A percentile compares a stretch with the other conserved stretches of the same genome.
phyloP scores from a whole-genome alignment of 1,284 basidiomycete species.

The Gymnopus androsaceus region DNA sequence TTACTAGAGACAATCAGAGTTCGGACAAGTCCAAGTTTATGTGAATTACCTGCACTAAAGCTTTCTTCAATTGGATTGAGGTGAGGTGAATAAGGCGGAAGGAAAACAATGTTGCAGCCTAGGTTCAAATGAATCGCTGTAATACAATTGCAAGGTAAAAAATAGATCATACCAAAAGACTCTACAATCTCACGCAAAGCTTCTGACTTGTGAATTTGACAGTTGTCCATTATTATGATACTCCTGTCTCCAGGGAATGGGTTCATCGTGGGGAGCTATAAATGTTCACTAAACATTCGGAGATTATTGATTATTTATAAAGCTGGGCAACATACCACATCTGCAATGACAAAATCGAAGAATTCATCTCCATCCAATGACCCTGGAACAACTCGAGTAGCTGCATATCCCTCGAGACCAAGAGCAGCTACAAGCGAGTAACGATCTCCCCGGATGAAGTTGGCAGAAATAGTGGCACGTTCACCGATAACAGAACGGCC shows the following conservation, averaged over 20 bases:
- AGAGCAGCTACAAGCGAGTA: constrained; percentile 29
- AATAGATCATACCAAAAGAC: too few relatives aligned
- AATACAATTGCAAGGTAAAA: too few relatives aligned
- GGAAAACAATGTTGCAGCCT: constrained; percentile 25
- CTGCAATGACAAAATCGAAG: constrained; percentile 26
- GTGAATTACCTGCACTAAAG: constrained; percentile 23
- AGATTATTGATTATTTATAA: neutral
- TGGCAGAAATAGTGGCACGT: constrained; percentile 21
- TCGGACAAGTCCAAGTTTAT: neutral
- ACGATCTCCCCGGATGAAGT: constrained; percentile 23
- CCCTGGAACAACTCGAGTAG: constrained; percentile 25
- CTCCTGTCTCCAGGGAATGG: constrained; percentile 5
- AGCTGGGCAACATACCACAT: constrained; percentile 28
- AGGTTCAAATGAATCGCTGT: constrained; percentile 20
- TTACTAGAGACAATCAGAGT: constrained; percentile 16
- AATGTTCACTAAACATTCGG: neutral
- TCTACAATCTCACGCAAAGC: constrained; percentile 4
- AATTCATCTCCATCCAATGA: constrained; percentile 27
- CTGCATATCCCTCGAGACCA: constrained; percentile 26
- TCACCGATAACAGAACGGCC: neutral
- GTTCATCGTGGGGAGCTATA: constrained; percentile 12
- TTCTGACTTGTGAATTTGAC: constrained; percentile 8
- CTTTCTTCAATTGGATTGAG: constrained; percentile 35
- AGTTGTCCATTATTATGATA: constrained; percentile 16
- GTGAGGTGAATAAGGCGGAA: constrained; percentile 36